Evolutionary conservation across 306 rosid genomes (phyloP).

Genomic region (Neltuma alba): DNA sequence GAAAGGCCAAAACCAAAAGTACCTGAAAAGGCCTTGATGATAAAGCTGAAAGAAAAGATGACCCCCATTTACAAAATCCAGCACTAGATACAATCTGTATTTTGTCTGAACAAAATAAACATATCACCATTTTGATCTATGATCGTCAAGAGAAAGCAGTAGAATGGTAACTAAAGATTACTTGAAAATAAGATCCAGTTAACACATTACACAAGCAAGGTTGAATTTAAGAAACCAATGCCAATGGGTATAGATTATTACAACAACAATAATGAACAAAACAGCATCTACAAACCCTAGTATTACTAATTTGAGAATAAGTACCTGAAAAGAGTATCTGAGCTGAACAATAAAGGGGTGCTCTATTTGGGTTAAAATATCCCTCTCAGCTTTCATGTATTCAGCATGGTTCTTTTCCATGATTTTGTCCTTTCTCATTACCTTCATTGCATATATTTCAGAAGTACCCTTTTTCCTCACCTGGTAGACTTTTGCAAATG

Average conservation of each 20-base stretch:
- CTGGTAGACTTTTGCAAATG: conserved; percentile 94
- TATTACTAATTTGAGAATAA: conserved; percentile 21
- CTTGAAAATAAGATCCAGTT: not conserved
- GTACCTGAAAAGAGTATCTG: conserved; percentile 94
- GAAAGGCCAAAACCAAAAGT: conserved; percentile 21
- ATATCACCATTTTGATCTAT: not conserved
- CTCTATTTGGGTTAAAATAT: conserved; percentile 80
- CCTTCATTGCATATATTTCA: conserved; percentile 98
- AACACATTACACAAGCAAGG: not conserved
- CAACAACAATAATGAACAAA: not conserved
- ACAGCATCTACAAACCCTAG: conserved; percentile 6
- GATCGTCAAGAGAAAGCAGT: conserved; percentile 17
- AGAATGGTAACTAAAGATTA: not conserved
- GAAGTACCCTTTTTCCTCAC: conserved; percentile 90
- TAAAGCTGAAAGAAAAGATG: conserved; percentile 98
- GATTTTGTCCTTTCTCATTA: conserved; percentile 95
- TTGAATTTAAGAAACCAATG: conserved; percentile 3
- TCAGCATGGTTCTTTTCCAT: conserved; percentile 95
- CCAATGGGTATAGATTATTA: conserved; percentile 16
- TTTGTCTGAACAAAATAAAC: conserved; percentile 66
- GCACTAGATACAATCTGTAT: conserved; percentile 89
- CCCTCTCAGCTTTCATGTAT: conserved; percentile 98
- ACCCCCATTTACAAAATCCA: conserved; percentile 95
- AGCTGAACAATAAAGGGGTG: conserved; percentile 91
- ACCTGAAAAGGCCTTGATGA: conserved; percentile 96